These are phyloP conservation scores for Microdochium paspali DNA, from an alignment of 2,329 filamentous ascomycete genomes.

Conservation along the genomic window DNA sequence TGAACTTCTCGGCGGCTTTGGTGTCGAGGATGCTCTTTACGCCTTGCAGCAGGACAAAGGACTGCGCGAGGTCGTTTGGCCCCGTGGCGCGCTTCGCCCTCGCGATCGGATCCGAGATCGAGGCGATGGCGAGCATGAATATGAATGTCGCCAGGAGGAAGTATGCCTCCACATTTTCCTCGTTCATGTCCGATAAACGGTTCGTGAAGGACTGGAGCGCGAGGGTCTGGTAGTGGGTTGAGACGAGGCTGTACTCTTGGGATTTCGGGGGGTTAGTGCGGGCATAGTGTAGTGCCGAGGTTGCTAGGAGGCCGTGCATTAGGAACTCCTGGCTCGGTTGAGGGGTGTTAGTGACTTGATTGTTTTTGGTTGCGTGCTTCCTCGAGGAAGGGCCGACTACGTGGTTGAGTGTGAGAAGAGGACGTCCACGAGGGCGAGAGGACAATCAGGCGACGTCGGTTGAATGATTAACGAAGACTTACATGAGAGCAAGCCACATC, in stretches of 20 bases:
- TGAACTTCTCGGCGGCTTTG: constrained; percentile 1
- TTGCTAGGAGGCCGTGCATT: constrained; percentile 10
- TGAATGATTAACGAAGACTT: too few species aligned
- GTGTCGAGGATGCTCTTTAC: constrained; percentile 9
- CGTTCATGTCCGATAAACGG: constrained; percentile 6
- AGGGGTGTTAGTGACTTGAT: too few species aligned
- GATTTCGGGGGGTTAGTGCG: constrained; percentile 6
- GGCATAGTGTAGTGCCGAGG: constrained; percentile 8
- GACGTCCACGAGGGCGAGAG: too few species aligned
- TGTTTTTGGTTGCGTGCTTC: too few species aligned
- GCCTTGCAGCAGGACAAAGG: constrained; percentile 9
- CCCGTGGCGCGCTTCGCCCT: constrained; percentile 1
- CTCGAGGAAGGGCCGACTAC: too few species aligned
- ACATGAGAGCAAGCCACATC: constrained; percentile 1
- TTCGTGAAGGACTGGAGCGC: constrained; percentile 7
- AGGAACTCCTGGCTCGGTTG: constrained; percentile 10
- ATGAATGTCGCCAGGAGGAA: constrained; percentile 11
- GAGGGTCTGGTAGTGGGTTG: constrained; percentile 8
- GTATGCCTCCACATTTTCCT: constrained; percentile 9
- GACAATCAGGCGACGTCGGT: too few species aligned
- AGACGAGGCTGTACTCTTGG: constrained; percentile 6
- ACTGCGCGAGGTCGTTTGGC: constrained; percentile 8
- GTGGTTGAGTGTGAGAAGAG: too few species aligned
- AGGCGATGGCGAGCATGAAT: constrained; percentile 10
- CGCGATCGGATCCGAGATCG: constrained; percentile 3